Percentiles rank a stretch among this genome's conserved stretches.
These are phyloP conservation scores for Parastagonospora avenae DNA, from an alignment of 2,329 filamentous ascomycete species.

Conservation along the genomic window DNA sequence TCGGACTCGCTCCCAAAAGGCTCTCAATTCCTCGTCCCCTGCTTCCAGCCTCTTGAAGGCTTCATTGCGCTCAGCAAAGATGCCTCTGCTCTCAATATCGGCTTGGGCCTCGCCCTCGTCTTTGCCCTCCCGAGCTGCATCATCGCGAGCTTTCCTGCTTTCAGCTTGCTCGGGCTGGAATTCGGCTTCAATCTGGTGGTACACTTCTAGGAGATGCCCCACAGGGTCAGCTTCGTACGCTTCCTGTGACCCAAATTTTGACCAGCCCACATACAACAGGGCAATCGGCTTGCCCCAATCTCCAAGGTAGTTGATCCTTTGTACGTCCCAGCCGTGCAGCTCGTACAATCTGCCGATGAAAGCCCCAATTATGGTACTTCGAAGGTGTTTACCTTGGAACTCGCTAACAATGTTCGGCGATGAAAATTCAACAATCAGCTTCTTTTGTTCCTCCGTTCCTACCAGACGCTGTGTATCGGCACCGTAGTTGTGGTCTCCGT, in stretches of 20 bases:
- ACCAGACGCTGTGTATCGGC: slow-evolving; percentile 35
- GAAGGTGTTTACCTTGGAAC: slow-evolving; percentile 68
- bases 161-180: slow-evolving; percentile 64
- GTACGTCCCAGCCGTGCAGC: slow-evolving; percentile 65
- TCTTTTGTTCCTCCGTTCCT: slow-evolving; percentile 55
- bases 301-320: slow-evolving; percentile 68
- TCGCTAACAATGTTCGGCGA: slow-evolving; percentile 78
- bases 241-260: slow-evolving; percentile 69
- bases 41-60: slow-evolving; percentile 77
- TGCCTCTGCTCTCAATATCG: slow-evolving; percentile 36
- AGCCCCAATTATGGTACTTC: slow-evolving; percentile 69
- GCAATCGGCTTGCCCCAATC: slow-evolving; percentile 71
- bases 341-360: slow-evolving; percentile 66
- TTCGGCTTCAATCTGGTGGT: slow-evolving; percentile 66
- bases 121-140: slow-evolving; percentile 58
- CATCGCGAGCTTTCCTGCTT: slow-evolving; percentile 59
- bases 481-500: slow-evolving; percentile 63
- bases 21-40: slow-evolving; percentile 64
- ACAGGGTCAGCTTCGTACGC: slow-evolving; percentile 68
- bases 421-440: slow-evolving; percentile 71
- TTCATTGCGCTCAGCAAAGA: slow-evolving; percentile 41
- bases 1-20: slow-evolving; percentile 69
- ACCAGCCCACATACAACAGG: slow-evolving; percentile 68
- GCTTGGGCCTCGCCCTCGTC: slow-evolving; percentile 38
- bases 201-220: slow-evolving; percentile 72